These are phyloP conservation scores for Saturnispora saitoi DNA, from an alignment of 805 yeast genomes.

Conservation along the genomic window DNA sequence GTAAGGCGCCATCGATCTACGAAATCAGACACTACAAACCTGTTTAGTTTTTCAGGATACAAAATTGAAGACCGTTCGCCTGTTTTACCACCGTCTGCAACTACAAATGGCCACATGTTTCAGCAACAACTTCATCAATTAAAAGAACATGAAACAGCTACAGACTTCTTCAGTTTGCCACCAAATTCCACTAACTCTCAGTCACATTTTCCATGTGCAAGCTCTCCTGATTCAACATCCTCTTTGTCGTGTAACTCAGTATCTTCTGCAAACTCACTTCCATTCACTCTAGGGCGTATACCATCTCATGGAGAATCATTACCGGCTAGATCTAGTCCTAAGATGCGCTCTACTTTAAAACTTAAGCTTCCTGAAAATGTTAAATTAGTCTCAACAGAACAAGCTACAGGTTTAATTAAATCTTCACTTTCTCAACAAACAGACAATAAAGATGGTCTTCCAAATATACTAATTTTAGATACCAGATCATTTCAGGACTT, in stretches of 20 bases:
- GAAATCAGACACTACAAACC: neutral
- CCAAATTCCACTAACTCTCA: neutral
- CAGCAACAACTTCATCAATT: conserved; percentile 1
- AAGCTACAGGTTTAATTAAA: conserved; percentile 15
- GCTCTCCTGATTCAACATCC: neutral
- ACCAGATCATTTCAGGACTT: conserved; percentile 75
- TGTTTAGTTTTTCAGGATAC: neutral
- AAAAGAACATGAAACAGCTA: conserved; percentile 1
- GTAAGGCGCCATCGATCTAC: conserved; percentile 2
- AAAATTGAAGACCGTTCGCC: neutral
- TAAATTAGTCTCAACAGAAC: conserved; percentile 3
- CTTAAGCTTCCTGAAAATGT: neutral
- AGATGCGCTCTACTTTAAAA: neutral
- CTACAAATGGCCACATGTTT: neutral
- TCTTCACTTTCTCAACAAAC: conserved; percentile 1
- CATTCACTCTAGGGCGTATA: neutral
- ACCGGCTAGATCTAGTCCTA: neutral
- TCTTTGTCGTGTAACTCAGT: neutral
- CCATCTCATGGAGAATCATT: neutral
- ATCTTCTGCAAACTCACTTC: neutral
- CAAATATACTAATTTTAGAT: conserved; percentile 50
- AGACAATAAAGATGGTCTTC: conserved; percentile 16
- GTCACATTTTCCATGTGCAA: neutral
- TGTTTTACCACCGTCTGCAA: neutral
- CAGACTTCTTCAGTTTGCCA: neutral